Conservation (phyloP, 495 filamentous ascomycete genomes). For the Elaphomyces granulatus region DNA sequence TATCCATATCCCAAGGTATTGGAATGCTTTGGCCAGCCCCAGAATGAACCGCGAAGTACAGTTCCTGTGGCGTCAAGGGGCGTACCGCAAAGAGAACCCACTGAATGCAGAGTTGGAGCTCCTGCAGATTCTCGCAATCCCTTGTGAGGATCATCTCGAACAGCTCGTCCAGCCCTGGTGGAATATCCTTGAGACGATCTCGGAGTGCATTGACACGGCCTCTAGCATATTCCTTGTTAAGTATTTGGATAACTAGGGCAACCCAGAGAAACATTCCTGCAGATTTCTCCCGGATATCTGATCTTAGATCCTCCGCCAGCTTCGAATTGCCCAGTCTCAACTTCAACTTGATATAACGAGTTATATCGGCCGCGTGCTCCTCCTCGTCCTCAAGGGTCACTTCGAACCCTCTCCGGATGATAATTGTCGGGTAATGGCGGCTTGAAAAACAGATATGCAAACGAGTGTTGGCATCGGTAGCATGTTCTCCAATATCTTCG, state of each 20-base stretch:
- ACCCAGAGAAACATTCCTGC: slow-evolving; percentile 23
- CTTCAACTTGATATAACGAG: slow-evolving; percentile 6
- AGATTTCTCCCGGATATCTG: slow-evolving; percentile 5
- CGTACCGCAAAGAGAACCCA: slow-evolving; percentile 24
- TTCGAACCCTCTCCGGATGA: slow-evolving; percentile 7
- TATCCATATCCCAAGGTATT: neutral
- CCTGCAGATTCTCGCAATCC: slow-evolving; percentile 13
- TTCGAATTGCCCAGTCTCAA: slow-evolving; percentile 6
- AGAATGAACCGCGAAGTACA: slow-evolving; percentile 25
- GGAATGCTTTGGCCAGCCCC: slow-evolving; percentile 8
- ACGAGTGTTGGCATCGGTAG: slow-evolving; percentile 1
- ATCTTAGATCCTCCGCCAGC: slow-evolving; percentile 2
- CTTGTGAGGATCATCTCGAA: slow-evolving; percentile 24
- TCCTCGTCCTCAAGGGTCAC: slow-evolving; percentile 8
- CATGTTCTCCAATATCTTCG: slow-evolving; percentile 13
- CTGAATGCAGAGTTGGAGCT: slow-evolving; percentile 23
- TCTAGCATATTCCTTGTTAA: slow-evolving; percentile 17
- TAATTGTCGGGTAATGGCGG: slow-evolving; percentile 21
- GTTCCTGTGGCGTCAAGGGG: slow-evolving; percentile 18
- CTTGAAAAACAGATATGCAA: slow-evolving; percentile 21
- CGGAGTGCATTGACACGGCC: slow-evolving; percentile 11
- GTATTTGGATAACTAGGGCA: slow-evolving; percentile 17
- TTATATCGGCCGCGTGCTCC: slow-evolving; percentile 9
- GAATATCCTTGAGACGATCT: slow-evolving; percentile 18
- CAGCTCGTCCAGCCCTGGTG: slow-evolving; percentile 16